These are phyloP conservation scores for Yamadazyma insecticola DNA, from an alignment of 805 yeast species.

Conservation along the genomic window DNA sequence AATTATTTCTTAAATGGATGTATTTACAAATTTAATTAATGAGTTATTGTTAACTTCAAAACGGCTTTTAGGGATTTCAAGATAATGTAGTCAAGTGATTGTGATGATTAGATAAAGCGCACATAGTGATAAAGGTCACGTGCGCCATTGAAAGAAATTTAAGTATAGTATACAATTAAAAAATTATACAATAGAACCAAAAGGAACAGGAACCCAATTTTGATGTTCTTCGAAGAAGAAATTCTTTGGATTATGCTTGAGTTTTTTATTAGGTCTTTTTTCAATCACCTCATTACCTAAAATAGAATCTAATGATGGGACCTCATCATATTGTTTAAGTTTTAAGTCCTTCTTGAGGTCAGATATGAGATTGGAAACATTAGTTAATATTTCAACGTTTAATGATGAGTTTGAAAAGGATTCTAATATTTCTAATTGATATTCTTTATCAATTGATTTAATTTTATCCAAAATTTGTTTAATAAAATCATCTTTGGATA, in stretches of 20 bases:
- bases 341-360: neutral
- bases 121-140: too few relatives aligned
- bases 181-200: conserved; percentile 9
- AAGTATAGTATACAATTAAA: too few relatives aligned
- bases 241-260: neutral
- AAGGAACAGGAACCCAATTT: conserved; percentile 9
- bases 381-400: neutral
- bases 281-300: conserved; percentile 1
- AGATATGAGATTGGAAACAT: neutral
- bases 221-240: conserved; percentile 7
- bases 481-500: neutral
- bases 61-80: too few relatives aligned
- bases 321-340: conserved; percentile 6
- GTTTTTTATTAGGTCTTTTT: conserved; percentile 3
- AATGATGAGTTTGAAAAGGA: neutral
- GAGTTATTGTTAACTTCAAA: too few relatives aligned
- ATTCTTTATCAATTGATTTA: neutral
- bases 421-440: neutral
- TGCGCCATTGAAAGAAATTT: too few relatives aligned
- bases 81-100: too few relatives aligned
- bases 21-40: too few relatives aligned
- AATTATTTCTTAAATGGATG: too few relatives aligned
- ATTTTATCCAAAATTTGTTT: neutral
- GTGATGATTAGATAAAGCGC: too few relatives aligned
- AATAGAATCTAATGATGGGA: conserved; percentile 8